Conservation (phyloP, 2,329 filamentous ascomycete species). For the Triangularia verruculosa region DNA sequence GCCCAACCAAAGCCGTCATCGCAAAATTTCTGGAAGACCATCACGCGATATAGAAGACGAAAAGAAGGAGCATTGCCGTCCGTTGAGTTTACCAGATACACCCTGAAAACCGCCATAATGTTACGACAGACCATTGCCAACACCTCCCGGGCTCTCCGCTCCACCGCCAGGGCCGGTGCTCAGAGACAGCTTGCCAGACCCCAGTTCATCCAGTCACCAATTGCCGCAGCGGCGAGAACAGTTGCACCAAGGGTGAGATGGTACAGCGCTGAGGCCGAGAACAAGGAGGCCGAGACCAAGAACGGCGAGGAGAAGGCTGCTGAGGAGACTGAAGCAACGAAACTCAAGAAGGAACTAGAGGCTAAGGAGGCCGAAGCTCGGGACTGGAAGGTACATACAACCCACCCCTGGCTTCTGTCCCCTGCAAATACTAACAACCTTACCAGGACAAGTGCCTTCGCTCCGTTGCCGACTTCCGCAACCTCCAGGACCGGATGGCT, state of each 20-base stretch:
- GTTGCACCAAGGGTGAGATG: slow-evolving; percentile 42
- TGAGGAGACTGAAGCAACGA: slow-evolving; percentile 38
- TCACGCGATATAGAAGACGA: slow-evolving; percentile 6
- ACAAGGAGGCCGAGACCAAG: slow-evolving; percentile 27
- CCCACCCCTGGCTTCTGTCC: slow-evolving; percentile 2
- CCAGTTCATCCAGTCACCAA: slow-evolving; percentile 34
- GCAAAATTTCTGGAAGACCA: slow-evolving; percentile 23
- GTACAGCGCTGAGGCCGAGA: slow-evolving; percentile 45
- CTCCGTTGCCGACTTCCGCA: slow-evolving; percentile 93
- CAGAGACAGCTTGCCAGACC: slow-evolving; percentile 38
- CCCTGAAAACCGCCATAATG: slow-evolving; percentile 34
- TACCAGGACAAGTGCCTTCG: slow-evolving; percentile 88
- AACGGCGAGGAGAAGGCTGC: slow-evolving; percentile 31
- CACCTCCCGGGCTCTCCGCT: slow-evolving; percentile 45
- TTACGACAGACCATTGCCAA: slow-evolving; percentile 45
- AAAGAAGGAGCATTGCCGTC: background rate
- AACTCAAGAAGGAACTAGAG: slow-evolving; percentile 52
- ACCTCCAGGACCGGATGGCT: slow-evolving; percentile 90
- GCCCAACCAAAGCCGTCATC: slow-evolving; percentile 24
- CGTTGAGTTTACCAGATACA: slow-evolving; percentile 3
- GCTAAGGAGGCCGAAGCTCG: slow-evolving; percentile 53
- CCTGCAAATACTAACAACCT: slow-evolving; percentile 12
- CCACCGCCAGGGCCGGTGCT: slow-evolving; percentile 37
- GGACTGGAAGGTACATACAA: slow-evolving; percentile 74
- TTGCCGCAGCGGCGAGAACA: slow-evolving; percentile 28